These are phyloP conservation scores for Harrya chromipes DNA, from an alignment of 768 basidiomycete genomes.

Conservation along the genomic window DNA sequence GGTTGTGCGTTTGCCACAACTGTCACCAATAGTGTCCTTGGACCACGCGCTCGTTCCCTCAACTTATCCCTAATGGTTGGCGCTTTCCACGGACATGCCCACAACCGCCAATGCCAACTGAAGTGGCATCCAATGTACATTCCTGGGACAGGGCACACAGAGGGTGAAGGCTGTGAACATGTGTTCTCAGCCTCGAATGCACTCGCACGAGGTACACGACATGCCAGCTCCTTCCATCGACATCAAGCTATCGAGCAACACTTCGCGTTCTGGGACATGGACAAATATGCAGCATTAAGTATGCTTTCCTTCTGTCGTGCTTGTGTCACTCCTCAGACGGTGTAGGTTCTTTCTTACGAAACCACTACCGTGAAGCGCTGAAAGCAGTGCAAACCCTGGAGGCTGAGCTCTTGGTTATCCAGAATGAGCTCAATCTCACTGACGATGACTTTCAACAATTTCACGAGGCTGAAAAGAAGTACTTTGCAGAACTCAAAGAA, in stretches of 20 bases:
- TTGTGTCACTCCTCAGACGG: too few relatives aligned
- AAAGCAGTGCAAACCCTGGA: too few relatives aligned
- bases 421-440: too few relatives aligned
- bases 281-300: conserved; percentile 8
- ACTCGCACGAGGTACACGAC: conserved; percentile 6
- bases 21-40: conserved; percentile 8
- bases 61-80: conserved; percentile 6
- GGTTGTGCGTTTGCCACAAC: conserved; percentile 19
- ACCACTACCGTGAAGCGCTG: too few relatives aligned
- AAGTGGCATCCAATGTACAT: conserved; percentile 13
- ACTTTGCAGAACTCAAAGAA: too few relatives aligned
- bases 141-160: conserved; percentile 16
- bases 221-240: conserved; percentile 20
- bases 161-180: conserved; percentile 12
- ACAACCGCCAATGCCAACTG: conserved; percentile 22
- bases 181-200: conserved; percentile 16
- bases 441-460: too few relatives aligned
- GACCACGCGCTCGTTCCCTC: neutral
- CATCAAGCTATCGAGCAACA: conserved; percentile 7
- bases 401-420: too few relatives aligned
- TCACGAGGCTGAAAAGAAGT: too few relatives aligned
- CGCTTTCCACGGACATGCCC: conserved; percentile 25
- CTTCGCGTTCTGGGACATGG: neutral
- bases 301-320: neutral
- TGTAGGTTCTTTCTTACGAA: too few relatives aligned